Evolutionary conservation across 352 stramenopile genomes (phyloP).

Genomic region (Globisporangium camurandrum): DNA sequence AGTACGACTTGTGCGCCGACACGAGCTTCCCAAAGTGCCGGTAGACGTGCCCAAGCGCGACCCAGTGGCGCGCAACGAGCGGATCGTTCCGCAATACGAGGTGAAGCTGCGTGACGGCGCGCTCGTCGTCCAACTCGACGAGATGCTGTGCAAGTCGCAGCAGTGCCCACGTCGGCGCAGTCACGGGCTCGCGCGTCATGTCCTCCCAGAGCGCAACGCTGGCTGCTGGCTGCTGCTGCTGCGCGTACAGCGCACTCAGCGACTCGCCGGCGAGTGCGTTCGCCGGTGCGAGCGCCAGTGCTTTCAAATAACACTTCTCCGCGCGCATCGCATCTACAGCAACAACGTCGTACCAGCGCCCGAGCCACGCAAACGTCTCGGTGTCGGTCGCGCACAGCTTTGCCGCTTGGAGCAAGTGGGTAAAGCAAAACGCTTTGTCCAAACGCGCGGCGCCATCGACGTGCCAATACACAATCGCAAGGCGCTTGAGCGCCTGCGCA

Average conservation of each 20-base stretch:
- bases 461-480: constrained; percentile 76
- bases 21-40: constrained; percentile 72
- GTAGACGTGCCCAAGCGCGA: constrained; percentile 73
- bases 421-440: constrained; percentile 62
- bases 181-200: constrained; percentile 44
- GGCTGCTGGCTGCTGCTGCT: constrained; percentile 50
- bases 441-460: constrained; percentile 33
- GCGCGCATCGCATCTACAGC: constrained; percentile 53
- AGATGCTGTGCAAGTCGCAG: constrained; percentile 64
- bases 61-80: constrained; percentile 55
- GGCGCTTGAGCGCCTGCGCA: constrained; percentile 46
- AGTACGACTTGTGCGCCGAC: constrained; percentile 72
- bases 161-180: constrained; percentile 65
- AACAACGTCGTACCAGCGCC: constrained; percentile 69
- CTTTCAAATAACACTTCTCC: constrained; percentile 84
- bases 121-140: constrained; percentile 57
- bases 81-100: constrained; percentile 68
- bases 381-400: constrained; percentile 62
- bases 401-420: constrained; percentile 53
- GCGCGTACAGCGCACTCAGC: constrained; percentile 64
- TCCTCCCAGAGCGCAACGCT: constrained; percentile 68
- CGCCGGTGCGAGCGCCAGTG: constrained; percentile 43
- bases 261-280: constrained; percentile 51
- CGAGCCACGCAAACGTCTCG: constrained; percentile 65
- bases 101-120: constrained; percentile 60